phyloP scores from a whole-genome alignment of 2,329 filamentous ascomycete genomes.

The Stagonosporopsis tanaceti region DNA sequence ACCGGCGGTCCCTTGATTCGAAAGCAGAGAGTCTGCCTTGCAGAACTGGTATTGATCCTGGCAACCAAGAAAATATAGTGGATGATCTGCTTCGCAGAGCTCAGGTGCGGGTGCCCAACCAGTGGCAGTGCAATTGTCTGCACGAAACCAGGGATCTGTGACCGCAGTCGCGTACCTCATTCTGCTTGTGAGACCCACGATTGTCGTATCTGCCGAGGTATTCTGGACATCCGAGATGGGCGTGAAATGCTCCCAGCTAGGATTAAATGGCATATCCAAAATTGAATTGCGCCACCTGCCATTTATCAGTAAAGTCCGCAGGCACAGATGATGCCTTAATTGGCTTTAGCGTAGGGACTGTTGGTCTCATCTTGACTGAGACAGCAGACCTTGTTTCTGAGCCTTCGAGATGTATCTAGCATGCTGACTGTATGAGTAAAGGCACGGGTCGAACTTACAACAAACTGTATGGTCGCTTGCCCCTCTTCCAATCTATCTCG shows the following conservation, averaged over 20 bases:
- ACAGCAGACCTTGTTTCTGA: neutral
- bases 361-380: neutral
- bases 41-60: conserved; percentile 1
- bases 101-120: neutral
- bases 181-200: neutral
- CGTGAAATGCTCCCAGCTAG: neutral
- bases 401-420: neutral
- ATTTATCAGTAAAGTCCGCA: neutral
- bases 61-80: neutral
- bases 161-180: neutral
- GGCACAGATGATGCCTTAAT: no score
- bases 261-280: neutral
- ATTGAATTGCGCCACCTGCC: neutral
- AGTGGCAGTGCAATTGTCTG: neutral
- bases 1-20: neutral
- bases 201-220: neutral
- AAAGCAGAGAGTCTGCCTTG: neutral
- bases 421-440: neutral
- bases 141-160: neutral
- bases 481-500: neutral
- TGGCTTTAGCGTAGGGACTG: neutral
- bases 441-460: neutral
- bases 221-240: neutral
- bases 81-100: neutral
- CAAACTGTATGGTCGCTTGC: neutral